Conservation (phyloP, 2,329 filamentous ascomycete genomes). For the Aurifilum marmelostoma region DNA sequence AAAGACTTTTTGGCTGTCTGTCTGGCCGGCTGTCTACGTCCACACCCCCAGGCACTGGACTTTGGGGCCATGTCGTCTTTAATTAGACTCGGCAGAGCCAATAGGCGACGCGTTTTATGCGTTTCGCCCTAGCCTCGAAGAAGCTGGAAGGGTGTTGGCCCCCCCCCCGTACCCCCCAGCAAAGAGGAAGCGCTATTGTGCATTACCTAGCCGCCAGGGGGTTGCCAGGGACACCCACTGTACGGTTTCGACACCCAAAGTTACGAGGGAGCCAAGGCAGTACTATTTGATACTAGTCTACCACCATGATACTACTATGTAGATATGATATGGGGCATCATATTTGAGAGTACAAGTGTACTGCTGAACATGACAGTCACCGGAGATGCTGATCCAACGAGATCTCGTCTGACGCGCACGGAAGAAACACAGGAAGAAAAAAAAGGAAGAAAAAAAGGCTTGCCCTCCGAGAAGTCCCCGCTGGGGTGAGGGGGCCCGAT, state of each 20-base stretch:
- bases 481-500: not conserved
- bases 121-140: slow-evolving; percentile 17
- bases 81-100: slow-evolving; percentile 21
- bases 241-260: no score
- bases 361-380: not conserved
- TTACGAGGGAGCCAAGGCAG: not conserved
- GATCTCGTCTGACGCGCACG: not conserved
- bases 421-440: no score
- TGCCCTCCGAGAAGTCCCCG: not conserved
- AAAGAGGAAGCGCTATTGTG: slow-evolving; percentile 3
- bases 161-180: not conserved
- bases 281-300: not conserved
- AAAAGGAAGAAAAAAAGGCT: no score
- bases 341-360: not conserved
- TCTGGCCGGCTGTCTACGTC: slow-evolving; percentile 14
- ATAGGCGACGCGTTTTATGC: slow-evolving; percentile 22
- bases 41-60: slow-evolving; percentile 20
- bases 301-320: no score
- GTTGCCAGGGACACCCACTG: not conserved
- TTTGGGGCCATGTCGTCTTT: slow-evolving; percentile 14
- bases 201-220: slow-evolving; percentile 2
- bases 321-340: not conserved
- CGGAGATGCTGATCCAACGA: not conserved
- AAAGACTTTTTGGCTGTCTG: not conserved
- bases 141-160: slow-evolving; percentile 3